Conservation (phyloP, 2,329 filamentous ascomycete genomes). For the Scedosporium minutisporum region DNA sequence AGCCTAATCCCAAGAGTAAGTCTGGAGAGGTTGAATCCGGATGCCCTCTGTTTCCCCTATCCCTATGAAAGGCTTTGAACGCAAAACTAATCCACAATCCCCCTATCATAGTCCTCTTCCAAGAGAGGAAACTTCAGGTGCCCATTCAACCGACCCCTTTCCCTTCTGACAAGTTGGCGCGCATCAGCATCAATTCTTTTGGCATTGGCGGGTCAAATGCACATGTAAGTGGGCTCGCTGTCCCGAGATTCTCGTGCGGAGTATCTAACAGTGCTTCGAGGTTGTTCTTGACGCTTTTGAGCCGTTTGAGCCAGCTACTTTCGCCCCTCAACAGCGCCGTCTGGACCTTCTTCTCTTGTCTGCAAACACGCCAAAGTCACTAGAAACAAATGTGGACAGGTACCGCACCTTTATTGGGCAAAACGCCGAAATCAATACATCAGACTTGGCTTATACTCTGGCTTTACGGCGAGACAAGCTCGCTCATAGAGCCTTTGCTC, state of each 20-base stretch:
- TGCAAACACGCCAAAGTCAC: constrained; percentile 9
- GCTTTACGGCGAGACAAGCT: constrained; percentile 18
- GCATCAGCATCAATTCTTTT: constrained; percentile 27
- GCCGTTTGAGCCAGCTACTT: neutral
- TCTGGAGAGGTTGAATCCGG: neutral
- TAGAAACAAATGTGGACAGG: constrained; percentile 7
- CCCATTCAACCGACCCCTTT: constrained; percentile 15
- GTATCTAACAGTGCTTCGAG: neutral
- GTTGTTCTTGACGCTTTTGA: constrained; percentile 1
- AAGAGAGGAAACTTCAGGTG: constrained; percentile 14
- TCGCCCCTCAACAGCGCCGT: neutral
- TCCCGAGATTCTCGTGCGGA: neutral
- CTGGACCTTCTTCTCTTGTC: constrained; percentile 13
- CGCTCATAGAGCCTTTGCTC: constrained; percentile 15
- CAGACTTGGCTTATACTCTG: constrained; percentile 21
- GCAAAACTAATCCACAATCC: neutral
- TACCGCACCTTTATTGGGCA: constrained; percentile 14
- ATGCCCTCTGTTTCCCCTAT: neutral
- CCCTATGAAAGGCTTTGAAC: constrained; percentile 4
- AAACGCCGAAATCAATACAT: constrained; percentile 6
- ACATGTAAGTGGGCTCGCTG: constrained; percentile 19
- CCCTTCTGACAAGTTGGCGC: constrained; percentile 14
- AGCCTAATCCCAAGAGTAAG: constrained; percentile 19
- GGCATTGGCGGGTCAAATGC: constrained; percentile 29
- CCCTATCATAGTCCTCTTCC: constrained; percentile 15